Conservation (phyloP, 2,329 filamentous ascomycete species). For the Penicillium sp. region DNA sequence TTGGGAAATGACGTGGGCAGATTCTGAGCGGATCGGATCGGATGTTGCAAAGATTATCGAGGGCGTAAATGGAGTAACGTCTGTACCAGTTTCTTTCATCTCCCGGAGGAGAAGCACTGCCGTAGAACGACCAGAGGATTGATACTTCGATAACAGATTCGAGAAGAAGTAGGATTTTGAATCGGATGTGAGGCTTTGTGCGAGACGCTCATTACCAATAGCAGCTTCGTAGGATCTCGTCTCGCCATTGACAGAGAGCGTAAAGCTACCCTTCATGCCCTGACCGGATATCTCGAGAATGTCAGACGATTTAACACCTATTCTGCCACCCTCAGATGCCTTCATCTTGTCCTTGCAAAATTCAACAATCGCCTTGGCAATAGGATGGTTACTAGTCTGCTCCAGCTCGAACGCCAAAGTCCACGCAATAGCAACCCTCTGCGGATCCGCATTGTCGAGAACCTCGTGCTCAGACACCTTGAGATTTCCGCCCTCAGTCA, state of each 20-base stretch:
- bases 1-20: conserved; percentile 59
- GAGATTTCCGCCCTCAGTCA: conserved; percentile 64
- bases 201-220: conserved; percentile 56
- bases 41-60: conserved; percentile 69
- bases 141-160: conserved; percentile 34
- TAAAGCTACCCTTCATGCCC: conserved; percentile 54
- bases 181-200: conserved; percentile 28
- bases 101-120: conserved; percentile 41
- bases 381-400: conserved; percentile 57
- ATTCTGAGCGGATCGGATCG: conserved; percentile 75
- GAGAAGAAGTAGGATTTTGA: conserved; percentile 31
- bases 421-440: conserved; percentile 39
- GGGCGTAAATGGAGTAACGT: conserved; percentile 40
- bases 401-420: conserved; percentile 51
- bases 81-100: not conserved
- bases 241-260: conserved; percentile 22
- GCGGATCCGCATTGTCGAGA: conserved; percentile 28
- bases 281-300: conserved; percentile 56
- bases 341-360: conserved; percentile 41
- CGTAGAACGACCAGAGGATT: conserved; percentile 41
- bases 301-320: conserved; percentile 29
- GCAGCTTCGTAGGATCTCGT: conserved; percentile 43
- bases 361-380: conserved; percentile 52
- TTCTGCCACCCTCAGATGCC: not conserved
- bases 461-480: conserved; percentile 51